Evolutionary conservation across 495 filamentous ascomycete species (phyloP).

Genomic region (Hypoxylon fuscum): DNA sequence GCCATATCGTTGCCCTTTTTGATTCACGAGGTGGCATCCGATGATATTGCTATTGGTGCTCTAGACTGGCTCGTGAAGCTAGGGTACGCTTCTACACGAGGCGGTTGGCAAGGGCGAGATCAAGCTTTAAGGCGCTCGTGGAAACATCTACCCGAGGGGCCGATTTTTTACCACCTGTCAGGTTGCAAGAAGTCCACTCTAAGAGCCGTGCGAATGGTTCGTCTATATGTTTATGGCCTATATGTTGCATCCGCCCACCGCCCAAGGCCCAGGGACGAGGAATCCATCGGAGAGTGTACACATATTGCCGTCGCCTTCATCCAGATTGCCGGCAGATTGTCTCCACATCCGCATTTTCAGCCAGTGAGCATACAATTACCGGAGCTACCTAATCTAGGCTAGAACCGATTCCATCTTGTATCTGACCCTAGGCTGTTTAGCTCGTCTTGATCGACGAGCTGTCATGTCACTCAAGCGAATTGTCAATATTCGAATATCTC

Average conservation of each 20-base stretch:
- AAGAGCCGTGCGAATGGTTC: not conserved
- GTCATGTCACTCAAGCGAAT: not conserved
- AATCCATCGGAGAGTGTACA: too few species aligned
- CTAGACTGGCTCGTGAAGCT: constrained; percentile 11
- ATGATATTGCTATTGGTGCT: constrained; percentile 13
- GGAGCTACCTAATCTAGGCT: constrained; percentile 8
- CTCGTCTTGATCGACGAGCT: not conserved
- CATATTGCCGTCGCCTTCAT: constrained; percentile 38
- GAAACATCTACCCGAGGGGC: constrained; percentile 41
- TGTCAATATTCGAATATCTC: too few species aligned
- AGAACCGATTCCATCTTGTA: constrained; percentile 14
- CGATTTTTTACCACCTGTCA: constrained; percentile 39
- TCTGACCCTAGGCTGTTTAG: not conserved
- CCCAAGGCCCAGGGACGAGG: not conserved
- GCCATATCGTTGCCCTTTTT: constrained; percentile 3
- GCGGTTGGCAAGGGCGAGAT: not conserved
- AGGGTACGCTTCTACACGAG: constrained; percentile 4
- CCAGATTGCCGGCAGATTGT: constrained; percentile 39
- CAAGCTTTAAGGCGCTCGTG: constrained; percentile 15
- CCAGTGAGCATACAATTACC: constrained; percentile 5
- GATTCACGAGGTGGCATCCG: constrained; percentile 4
- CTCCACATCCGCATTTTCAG: constrained; percentile 16
- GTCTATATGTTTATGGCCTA: constrained; percentile 10
- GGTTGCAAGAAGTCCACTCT: constrained; percentile 7
- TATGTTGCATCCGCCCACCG: constrained; percentile 13